Base-by-base conservation (phyloP, 129 eudicot genomes). In the Pseudognaphalium luteoalbum region DNA sequence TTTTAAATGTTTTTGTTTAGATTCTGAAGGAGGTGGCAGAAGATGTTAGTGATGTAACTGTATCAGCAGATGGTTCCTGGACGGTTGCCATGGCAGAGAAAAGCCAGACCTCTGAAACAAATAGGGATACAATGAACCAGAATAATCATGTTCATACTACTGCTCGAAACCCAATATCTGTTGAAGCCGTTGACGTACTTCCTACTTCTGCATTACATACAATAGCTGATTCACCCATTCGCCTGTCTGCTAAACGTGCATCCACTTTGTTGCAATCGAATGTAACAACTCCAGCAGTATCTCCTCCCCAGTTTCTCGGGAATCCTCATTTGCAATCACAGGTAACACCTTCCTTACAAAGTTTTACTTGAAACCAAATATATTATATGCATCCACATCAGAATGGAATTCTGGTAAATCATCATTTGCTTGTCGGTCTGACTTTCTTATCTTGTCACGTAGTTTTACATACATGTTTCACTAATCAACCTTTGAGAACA, bases 1-100 rank as follows among this genome's bases (percentile, higher is more conserved):
- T 77, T 77, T 32, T 25, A 22, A 33, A 22, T 66, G 32, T 69
- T 15, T 76, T 35, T 37, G 17, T 76, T 74, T 75, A 86, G 87
- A 83, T 83, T 68, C 75, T 83, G 76, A 80, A 70, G 25, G 82
- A 80, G 72, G 87, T 56, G 12, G 78, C 76, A 35, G 63, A 83
- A 9, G 65, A 76, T 69, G 73, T 77, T 67, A 73, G 37, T 62
- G 68, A 82, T 72, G 85, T 86, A 10, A 22, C 66, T 44, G 47
- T 79, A 67, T 82, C 86, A 62, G 75, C 69, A 51, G 81, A 86
- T 41, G 84, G 89, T 62, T 82, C 82, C 37, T 82, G 87, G 89
- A 80, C 39, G 70, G 68, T 42, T 64, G 76, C 76, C 37, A 54
- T 5, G 81, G 65, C 20, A 3, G 58, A 51, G 58, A 51, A 51